phyloP scores from a whole-genome alignment of 2,329 filamentous ascomycete species.

The Trichoderma breve region DNA sequence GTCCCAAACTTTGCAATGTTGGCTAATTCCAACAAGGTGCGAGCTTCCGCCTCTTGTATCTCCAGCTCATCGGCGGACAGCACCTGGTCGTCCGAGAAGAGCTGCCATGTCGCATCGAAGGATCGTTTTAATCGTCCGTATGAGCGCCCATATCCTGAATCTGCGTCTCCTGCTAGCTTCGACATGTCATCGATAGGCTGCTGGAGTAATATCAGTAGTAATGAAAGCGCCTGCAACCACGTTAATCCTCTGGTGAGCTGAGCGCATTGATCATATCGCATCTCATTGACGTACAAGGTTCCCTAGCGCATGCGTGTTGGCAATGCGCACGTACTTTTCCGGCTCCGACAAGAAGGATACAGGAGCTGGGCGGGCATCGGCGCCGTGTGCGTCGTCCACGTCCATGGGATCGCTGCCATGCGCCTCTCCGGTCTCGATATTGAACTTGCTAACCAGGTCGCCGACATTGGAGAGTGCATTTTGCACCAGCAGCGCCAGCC shows the following conservation, averaged over 20 bases:
- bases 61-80: conserved; percentile 38
- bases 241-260: background rate
- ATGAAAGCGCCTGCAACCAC: conserved; percentile 36
- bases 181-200: conserved; percentile 38
- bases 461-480: conserved; percentile 42
- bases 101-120: conserved; percentile 35
- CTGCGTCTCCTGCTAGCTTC: conserved; percentile 33
- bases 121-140: conserved; percentile 34
- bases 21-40: conserved; percentile 43
- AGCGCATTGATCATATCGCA: background rate
- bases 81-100: conserved; percentile 35
- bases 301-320: conserved; percentile 40
- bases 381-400: conserved; percentile 31
- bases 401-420: conserved; percentile 35
- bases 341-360: conserved; percentile 38
- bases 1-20: conserved; percentile 49
- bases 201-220: conserved; percentile 39
- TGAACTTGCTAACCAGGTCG: conserved; percentile 38
- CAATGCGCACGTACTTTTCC: conserved; percentile 38
- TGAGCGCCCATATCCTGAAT: conserved; percentile 35
- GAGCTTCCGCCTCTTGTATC: conserved; percentile 33
- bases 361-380: conserved; percentile 31
- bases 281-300: conserved; percentile 38
- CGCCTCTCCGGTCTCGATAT: conserved; percentile 24
- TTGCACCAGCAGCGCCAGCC: conserved; percentile 39